Evolutionary conservation across 2,329 filamentous ascomycete species (phyloP).

Genomic region (Fusarium tuaranense): DNA sequence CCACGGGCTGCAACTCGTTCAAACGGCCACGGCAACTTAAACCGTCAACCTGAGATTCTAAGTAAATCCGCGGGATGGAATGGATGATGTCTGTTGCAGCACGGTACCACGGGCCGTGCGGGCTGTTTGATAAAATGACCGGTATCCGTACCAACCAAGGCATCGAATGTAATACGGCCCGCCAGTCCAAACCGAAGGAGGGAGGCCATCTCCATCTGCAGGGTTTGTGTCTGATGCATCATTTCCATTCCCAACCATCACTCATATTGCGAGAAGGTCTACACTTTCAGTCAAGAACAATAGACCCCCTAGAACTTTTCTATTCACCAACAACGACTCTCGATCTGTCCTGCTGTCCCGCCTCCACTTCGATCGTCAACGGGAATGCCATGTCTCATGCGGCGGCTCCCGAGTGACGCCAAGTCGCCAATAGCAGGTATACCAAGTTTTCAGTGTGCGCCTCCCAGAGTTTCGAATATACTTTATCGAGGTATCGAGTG

Average conservation of each 20-base stretch:
- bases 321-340: neutral
- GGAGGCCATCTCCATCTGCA: conserved; percentile 18
- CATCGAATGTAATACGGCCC: conserved; percentile 19
- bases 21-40: conserved; percentile 1
- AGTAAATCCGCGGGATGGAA: neutral
- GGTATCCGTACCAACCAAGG: conserved; percentile 17
- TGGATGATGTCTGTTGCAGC: neutral
- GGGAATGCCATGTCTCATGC: conserved; percentile 33
- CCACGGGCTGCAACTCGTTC: neutral
- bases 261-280: neutral
- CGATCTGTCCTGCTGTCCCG: conserved; percentile 1
- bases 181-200: neutral
- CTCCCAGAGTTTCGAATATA: neutral
- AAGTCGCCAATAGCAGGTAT: conserved; percentile 1
- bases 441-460: neutral
- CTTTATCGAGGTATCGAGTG: neutral
- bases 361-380: conserved; percentile 27
- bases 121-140: conserved; percentile 13
- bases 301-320: neutral
- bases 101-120: conserved; percentile 2
- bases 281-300: neutral
- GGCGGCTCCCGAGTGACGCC: conserved; percentile 21
- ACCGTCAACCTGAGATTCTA: neutral
- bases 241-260: conserved; percentile 21
- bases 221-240: conserved; percentile 14